phyloP scores from a whole-genome alignment of 2,329 filamentous ascomycete species.

The Pseudogymnoascus sp. region DNA sequence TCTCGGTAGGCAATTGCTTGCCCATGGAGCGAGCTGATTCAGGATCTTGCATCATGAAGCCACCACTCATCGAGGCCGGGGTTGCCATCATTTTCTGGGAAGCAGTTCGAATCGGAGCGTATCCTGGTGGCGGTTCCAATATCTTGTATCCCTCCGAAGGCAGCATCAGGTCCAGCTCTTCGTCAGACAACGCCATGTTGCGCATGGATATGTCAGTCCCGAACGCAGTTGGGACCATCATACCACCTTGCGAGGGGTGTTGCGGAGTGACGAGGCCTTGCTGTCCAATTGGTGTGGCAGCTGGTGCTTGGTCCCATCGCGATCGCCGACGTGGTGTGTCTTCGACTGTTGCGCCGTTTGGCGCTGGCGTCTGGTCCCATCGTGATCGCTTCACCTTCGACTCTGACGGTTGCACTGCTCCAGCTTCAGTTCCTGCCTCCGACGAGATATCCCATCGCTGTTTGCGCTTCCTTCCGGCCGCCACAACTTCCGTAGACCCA shows the following conservation, averaged over 20 bases:
- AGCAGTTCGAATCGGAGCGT: slow-evolving; percentile 72
- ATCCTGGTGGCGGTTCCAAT: slow-evolving; percentile 82
- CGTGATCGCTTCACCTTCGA: slow-evolving; percentile 61
- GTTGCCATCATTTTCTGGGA: slow-evolving; percentile 69
- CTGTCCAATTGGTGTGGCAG: slow-evolving; percentile 66
- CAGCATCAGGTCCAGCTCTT: slow-evolving; percentile 86
- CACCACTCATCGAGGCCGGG: slow-evolving; percentile 58
- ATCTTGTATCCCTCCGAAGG: slow-evolving; percentile 90
- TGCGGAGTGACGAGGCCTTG: slow-evolving; percentile 71
- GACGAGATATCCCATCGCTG: slow-evolving; percentile 84
- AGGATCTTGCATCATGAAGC: slow-evolving; percentile 97
- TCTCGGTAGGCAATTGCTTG: slow-evolving; percentile 89
- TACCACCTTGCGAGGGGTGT: slow-evolving; percentile 56
- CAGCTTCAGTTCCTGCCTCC: slow-evolving; percentile 45
- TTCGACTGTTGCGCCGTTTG: slow-evolving; percentile 37
- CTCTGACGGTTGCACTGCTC: slow-evolving; percentile 43
- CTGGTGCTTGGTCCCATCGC: slow-evolving; percentile 86
- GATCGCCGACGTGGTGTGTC: slow-evolving; percentile 68
- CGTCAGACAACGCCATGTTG: slow-evolving; percentile 79
- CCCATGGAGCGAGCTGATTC: slow-evolving; percentile 75
- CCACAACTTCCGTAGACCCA: slow-evolving; percentile 56
- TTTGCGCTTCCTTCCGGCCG: slow-evolving; percentile 71
- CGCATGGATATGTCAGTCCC: slow-evolving; percentile 74
- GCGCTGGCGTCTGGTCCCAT: slow-evolving; percentile 76
- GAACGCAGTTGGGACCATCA: slow-evolving; percentile 54